Base-by-base conservation (phyloP, 192 early-diverging fungal species). In the Linnemannia schmuckeri region DNA sequence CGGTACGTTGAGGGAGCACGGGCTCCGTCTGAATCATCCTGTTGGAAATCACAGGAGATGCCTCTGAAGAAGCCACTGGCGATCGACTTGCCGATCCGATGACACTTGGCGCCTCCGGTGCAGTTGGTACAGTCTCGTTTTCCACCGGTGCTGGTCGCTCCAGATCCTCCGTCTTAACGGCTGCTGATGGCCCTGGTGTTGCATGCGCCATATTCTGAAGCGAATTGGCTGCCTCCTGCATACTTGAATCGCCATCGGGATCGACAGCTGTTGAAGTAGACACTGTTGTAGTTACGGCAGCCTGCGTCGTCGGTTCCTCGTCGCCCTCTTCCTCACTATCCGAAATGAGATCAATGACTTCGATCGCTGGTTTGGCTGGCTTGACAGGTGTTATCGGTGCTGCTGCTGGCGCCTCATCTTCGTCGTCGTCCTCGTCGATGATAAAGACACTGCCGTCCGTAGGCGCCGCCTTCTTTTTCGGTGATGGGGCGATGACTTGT, bases 331-430 rank as follows among this genome's bases (percentile, higher is more conserved):
- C 91, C 24, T 89, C 88, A 72, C 90, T 90, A 66, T 85, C 85
- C 2, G 94, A 88, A 5, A 94, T 96, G 47, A 96, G 83, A 79
- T 96, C 95, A 57, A 96, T 91, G 52, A 93, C 85, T 35, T 94
- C 92, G 15, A 88, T 79, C 27, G 91, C 87, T 47, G 79, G 87
- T n/a, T 91, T 87, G n/a, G 75, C 22, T 38, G 85, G 85, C 49
- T 76, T 41, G 15, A 22, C 70, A 46, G 81, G 69, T 13, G 33
- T 35, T 12, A 54, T 24, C 4, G 76, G 54, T 37, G 27, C 38
- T 44, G 42, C 76, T 35, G 49, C 40, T 42, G 70, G 69, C 3
- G 54, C 57, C 5, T 76, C 77, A 27, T 88, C 82, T 3, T 80
- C 78, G 0, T 88, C 89, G 12, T 79, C 78, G 37, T 88, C 81